Conservation (phyloP, 176 grass and related monocot species). For the Triticum monococcum region DNA sequence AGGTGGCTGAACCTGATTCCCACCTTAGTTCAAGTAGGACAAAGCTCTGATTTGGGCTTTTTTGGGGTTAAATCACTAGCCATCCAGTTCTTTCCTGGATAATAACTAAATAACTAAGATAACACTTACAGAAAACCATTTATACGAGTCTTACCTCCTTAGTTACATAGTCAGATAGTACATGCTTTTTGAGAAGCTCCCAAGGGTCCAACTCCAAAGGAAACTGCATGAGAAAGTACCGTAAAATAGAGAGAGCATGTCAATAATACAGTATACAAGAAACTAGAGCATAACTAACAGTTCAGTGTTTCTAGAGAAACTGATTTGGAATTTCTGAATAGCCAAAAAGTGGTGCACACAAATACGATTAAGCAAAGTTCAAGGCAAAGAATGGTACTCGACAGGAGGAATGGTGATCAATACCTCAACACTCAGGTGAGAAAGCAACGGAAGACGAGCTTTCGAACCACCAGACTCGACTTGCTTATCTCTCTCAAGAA, state of each 20-base stretch:
- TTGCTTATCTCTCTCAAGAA: constrained; percentile 76
- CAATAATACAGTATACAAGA: background rate
- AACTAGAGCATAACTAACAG: constrained; percentile 18
- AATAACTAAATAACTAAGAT: background rate
- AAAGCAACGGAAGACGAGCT: constrained; percentile 67
- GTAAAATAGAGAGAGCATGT: constrained; percentile 20
- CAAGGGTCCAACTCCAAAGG: constrained; percentile 88
- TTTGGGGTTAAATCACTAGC: constrained; percentile 10
- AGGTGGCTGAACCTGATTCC: background rate
- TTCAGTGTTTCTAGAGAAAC: background rate
- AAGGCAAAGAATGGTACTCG: constrained; percentile 20
- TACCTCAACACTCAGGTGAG: constrained; percentile 95
- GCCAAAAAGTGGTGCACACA: background rate
- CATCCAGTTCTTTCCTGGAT: background rate
- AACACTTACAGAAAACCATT: constrained; percentile 3
- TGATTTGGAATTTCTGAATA: background rate
- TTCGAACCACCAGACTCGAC: constrained; percentile 60
- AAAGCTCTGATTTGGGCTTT: constrained; percentile 5
- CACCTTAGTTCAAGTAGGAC: background rate
- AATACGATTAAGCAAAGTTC: constrained; percentile 21
- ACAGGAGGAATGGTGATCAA: constrained; percentile 11
- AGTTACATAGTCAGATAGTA: constrained; percentile 80
- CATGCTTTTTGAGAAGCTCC: constrained; percentile 79
- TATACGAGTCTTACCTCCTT: constrained; percentile 62
- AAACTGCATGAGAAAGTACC: constrained; percentile 62